Percentiles rank a stretch among this genome's conserved stretches.
Conservation (phyloP, 2,329 filamentous ascomycete species). For the Pezicula radicicola region DNA sequence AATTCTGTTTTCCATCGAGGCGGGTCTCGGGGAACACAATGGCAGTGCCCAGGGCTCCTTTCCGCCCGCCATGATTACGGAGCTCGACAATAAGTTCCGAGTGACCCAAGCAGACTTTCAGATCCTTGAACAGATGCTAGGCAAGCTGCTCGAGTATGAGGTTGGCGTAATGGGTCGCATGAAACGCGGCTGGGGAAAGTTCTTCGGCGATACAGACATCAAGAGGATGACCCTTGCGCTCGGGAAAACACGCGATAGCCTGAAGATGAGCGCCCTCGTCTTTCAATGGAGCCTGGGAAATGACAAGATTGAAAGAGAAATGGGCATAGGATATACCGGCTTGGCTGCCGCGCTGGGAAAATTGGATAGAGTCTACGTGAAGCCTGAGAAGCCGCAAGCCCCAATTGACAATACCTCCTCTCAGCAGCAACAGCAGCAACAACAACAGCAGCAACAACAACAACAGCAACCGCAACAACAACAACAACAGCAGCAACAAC, state of each 20-base stretch:
- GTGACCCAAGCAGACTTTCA: constrained; percentile 60
- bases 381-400: constrained; percentile 1
- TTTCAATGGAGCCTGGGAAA: constrained; percentile 64
- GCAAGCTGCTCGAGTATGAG: constrained; percentile 41
- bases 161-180: constrained; percentile 4
- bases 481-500: not conserved
- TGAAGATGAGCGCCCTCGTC: constrained; percentile 61
- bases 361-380: constrained; percentile 43
- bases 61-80: constrained; percentile 57
- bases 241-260: constrained; percentile 54
- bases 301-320: constrained; percentile 54
- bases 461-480: not conserved
- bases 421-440: not conserved
- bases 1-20: constrained; percentile 66
- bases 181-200: constrained; percentile 57
- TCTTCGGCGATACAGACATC: constrained; percentile 60
- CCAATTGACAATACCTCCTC: not conserved
- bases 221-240: constrained; percentile 56
- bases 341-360: constrained; percentile 62
- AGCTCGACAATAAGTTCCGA: constrained; percentile 62
- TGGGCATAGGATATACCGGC: constrained; percentile 65
- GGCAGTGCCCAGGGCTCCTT: constrained; percentile 52
- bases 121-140: constrained; percentile 61
- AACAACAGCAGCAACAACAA: not conserved
- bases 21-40: constrained; percentile 55